Evolutionary conservation across 1,139 yeast species (phyloP).

Genomic region (Diutina neorugosa): DNA sequence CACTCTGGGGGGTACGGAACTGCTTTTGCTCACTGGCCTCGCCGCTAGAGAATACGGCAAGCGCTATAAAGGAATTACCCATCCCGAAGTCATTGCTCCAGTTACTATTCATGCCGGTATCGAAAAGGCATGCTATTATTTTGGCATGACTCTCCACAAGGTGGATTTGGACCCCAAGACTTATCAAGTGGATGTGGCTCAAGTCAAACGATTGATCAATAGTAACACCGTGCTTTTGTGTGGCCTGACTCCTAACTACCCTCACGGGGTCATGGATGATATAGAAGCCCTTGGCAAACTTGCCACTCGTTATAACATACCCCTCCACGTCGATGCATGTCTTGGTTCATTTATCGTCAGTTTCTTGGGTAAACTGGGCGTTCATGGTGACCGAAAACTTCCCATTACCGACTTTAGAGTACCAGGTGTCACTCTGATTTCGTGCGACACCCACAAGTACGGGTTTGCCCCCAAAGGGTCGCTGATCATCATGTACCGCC

Average conservation of each 20-base stretch:
- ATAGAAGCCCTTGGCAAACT: slow-evolving; percentile 59
- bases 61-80: slow-evolving; percentile 43
- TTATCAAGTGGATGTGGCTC: slow-evolving; percentile 51
- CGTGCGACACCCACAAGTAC: slow-evolving; percentile 95
- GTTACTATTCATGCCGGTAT: slow-evolving; percentile 89
- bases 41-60: slow-evolving; percentile 68
- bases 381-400: slow-evolving; percentile 26
- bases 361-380: slow-evolving; percentile 57
- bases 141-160: slow-evolving; percentile 74
- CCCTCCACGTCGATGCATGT: slow-evolving; percentile 92
- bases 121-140: slow-evolving; percentile 86
- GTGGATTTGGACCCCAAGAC: slow-evolving; percentile 65
- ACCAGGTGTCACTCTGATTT: slow-evolving; percentile 92
- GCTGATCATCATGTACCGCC: slow-evolving; percentile 81
- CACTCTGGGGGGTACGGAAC: slow-evolving; percentile 96
- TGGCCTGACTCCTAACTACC: slow-evolving; percentile 95
- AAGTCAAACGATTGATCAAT: slow-evolving; percentile 57
- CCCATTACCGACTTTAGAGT: slow-evolving; percentile 78
- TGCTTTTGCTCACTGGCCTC: slow-evolving; percentile 70
- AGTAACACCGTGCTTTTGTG: slow-evolving; percentile 70
- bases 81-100: slow-evolving; percentile 87
- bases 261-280: slow-evolving; percentile 92
- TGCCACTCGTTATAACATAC: slow-evolving; percentile 54
- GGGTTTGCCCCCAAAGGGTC: slow-evolving; percentile 98
- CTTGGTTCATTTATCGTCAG: slow-evolving; percentile 86